These are phyloP conservation scores for Tritrichomonas foetus DNA, from an alignment of 208 protist genomes.

Conservation along the genomic window DNA sequence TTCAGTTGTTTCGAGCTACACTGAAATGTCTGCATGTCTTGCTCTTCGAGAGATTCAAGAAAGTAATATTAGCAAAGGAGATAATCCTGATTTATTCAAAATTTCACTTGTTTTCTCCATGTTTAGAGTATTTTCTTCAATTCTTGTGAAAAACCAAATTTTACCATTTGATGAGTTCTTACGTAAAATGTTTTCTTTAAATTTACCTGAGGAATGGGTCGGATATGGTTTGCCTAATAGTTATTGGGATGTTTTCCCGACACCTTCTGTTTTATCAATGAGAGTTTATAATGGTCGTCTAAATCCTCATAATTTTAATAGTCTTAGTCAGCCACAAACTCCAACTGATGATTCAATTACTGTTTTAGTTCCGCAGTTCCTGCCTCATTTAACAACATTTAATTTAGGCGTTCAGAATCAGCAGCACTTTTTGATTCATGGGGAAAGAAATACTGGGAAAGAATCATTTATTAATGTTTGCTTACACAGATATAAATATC, in stretches of 20 bases:
- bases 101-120: neutral
- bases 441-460: neutral
- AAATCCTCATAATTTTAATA: neutral
- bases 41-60: neutral
- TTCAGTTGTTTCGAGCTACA: no score
- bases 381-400: neutral
- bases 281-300: neutral
- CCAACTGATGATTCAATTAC: neutral
- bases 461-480: neutral
- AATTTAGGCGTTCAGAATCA: neutral
- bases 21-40: no score
- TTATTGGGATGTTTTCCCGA: neutral
- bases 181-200: neutral
- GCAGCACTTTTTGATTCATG: neutral
- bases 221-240: neutral
- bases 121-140: neutral
- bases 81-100: neutral
- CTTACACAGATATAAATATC: neutral
- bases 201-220: neutral
- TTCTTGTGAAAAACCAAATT: neutral
- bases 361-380: neutral
- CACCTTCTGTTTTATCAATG: neutral
- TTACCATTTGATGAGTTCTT: neutral
- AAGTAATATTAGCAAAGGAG: neutral
- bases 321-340: neutral